These are phyloP conservation scores for Artemisia argyi DNA, from an alignment of 129 eudicot species.

Conservation along the genomic window DNA sequence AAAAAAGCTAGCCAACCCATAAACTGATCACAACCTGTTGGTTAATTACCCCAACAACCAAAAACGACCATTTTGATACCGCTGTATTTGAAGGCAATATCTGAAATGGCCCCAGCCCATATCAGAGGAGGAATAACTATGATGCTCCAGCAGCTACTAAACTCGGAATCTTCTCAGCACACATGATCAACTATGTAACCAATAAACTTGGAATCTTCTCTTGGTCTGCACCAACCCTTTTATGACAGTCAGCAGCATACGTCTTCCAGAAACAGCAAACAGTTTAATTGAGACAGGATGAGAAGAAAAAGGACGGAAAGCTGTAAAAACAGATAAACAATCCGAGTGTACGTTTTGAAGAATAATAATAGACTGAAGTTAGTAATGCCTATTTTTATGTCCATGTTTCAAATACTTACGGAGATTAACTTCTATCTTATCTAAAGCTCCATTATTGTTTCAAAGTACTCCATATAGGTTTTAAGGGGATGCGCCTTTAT, in stretches of 20 bases:
- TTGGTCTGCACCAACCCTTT: conserved; percentile 72
- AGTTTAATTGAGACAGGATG: conserved; percentile 71
- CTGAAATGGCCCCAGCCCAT: conserved; percentile 96
- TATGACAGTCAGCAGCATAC: conserved; percentile 83
- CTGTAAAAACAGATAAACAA: conserved; percentile 61
- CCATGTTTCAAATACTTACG: conserved; percentile 83
- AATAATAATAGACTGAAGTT: conserved; percentile 77
- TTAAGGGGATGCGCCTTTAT: conserved; percentile 63
- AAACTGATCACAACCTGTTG: no score
- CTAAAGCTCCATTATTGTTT: conserved; percentile 81
- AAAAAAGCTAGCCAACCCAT: no score
- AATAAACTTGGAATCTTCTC: conserved; percentile 72
- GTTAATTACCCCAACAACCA: no score
- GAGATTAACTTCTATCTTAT: conserved; percentile 78
- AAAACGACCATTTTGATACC: conserved; percentile 3
- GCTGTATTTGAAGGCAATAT: conserved; percentile 56
- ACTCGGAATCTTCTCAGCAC: conserved; percentile 89
- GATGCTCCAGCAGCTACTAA: conserved; percentile 93
- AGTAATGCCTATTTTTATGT: conserved; percentile 85
- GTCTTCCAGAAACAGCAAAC: conserved; percentile 94
- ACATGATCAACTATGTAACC: conserved; percentile 89
- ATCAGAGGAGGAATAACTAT: conserved; percentile 84
- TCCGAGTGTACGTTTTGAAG: conserved; percentile 72
- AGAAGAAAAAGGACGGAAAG: conserved; percentile 52
- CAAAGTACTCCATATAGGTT: conserved; percentile 61